These are phyloP conservation scores for Paecilomyces niveus DNA, from an alignment of 2,329 filamentous ascomycete species.

Conservation along the genomic window DNA sequence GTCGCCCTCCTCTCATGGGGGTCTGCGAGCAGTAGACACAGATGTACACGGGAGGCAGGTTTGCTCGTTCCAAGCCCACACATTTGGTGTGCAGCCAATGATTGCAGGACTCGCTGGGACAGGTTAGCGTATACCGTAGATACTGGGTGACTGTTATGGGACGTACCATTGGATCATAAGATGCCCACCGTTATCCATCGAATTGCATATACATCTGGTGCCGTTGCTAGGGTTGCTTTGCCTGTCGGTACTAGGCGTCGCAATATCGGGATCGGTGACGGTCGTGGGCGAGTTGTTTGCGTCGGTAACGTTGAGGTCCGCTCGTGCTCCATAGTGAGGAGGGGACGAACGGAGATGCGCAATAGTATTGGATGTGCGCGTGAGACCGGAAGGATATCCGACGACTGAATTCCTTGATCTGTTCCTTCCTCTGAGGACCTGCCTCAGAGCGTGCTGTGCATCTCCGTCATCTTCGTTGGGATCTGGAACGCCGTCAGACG, in stretches of 20 bases:
- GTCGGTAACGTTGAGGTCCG: conserved; percentile 31
- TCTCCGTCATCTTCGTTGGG: conserved; percentile 27
- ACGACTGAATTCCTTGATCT: conserved; percentile 19
- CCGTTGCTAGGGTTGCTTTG: conserved; percentile 45
- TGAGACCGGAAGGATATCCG: conserved; percentile 20
- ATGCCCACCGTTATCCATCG: conserved; percentile 46
- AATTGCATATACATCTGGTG: conserved; percentile 54
- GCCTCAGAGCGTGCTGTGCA: conserved; percentile 41
- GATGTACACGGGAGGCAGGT: conserved; percentile 42
- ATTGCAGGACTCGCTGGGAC: conserved; percentile 50
- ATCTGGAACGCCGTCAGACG: conserved; percentile 18
- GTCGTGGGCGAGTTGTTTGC: conserved; percentile 44
- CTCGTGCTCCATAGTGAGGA: conserved; percentile 28
- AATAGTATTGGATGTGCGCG: conserved; percentile 24
- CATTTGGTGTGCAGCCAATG: conserved; percentile 57
- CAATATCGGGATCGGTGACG: conserved; percentile 42
- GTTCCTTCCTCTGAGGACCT: conserved; percentile 33
- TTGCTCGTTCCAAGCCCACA: conserved; percentile 46
- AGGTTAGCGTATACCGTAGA: neutral
- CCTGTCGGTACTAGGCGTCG: conserved; percentile 48
- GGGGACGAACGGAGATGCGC: conserved; percentile 38
- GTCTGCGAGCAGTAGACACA: conserved; percentile 46
- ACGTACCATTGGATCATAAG: conserved; percentile 54
- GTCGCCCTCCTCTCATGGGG: conserved; percentile 30
- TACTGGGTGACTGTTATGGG: neutral